Base-by-base conservation (phyloP, 768 basidiomycete genomes). In the Tylopilus subfusipes region DNA sequence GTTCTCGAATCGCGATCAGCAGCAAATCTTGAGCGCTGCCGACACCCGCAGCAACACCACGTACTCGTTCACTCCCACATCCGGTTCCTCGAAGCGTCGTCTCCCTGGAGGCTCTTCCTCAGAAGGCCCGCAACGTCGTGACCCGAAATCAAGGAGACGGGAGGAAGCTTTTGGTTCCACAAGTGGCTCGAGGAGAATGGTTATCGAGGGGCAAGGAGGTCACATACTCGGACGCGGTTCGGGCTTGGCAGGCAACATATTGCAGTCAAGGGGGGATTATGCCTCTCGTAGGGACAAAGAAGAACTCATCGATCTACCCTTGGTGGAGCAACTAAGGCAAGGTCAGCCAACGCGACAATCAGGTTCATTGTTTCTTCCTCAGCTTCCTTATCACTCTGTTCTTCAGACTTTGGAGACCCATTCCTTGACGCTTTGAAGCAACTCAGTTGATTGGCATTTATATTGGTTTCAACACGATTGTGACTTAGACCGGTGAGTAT, bases 271-370 rank as follows among this genome's bases (percentile, higher is more conserved):
- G 47, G 69, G 69, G 38, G 76, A 79, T 36, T 68, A 68, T 31
- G 68, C 69, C 19, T 69, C 67, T n/a, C 80, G 76, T 64, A 69
- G 78, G 52, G 81, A 83, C 49, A 82, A 81, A 57, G 81, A 82
- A 40, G 82, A 83, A 19, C 69, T 83, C 48, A 69, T 83, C 48
- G 82, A 84, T 65, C 58, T 66, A 34, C 59, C 70, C 48, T 52
- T 81, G 21, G 80, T 82, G 29, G 82, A 84, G 14, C 75, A 72
- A 56, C 66, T 84, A 46, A 77, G 82, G 62, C 82, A 81, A 75
- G 82, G 82, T 80, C 53, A 25, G 71, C 61, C 14, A 42, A 13
- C 3, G 31, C 43, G 36, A 16, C 9, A 7, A 34, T 27, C 16
- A 10, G 39, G 29, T 38, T 33, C 49, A 55, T 48, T 46, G 25